Conservation (phyloP, 169 alveolate species). For the Plasmodium malariae region DNA sequence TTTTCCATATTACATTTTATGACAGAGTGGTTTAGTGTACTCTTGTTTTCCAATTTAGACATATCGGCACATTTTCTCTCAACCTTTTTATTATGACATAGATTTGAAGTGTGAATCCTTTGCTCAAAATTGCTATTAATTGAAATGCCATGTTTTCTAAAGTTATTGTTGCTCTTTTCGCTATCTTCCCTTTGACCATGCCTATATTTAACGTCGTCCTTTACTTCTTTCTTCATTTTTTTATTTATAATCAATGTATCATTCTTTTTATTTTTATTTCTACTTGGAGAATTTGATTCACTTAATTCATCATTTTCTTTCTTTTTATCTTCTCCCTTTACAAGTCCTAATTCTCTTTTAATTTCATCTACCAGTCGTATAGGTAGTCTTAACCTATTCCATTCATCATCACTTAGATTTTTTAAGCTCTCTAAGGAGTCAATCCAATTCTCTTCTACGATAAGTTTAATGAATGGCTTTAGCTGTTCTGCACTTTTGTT, state of each 20-base stretch:
- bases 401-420: conserved; percentile 49
- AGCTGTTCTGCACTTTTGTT: conserved; percentile 40
- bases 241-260: conserved; percentile 6
- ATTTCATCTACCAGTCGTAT: conserved; percentile 47
- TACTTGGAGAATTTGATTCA: neutral
- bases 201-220: neutral
- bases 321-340: conserved; percentile 15
- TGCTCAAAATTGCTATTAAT: neutral
- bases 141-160: neutral
- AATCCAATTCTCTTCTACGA: conserved; percentile 61
- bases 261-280: neutral
- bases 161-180: neutral
- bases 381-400: conserved; percentile 49
- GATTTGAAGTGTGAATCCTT: neutral
- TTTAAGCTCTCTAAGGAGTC: conserved; percentile 61
- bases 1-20: conserved; percentile 58
- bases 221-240: conserved; percentile 19
- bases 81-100: neutral
- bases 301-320: neutral
- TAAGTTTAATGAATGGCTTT: conserved; percentile 53
- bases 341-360: conserved; percentile 29
- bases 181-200: neutral
- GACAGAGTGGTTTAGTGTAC: conserved; percentile 1
- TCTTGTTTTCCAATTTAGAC: neutral
- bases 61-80: conserved; percentile 4